Base-by-base conservation (phyloP, 441 rosid genomes). In the Metrosideros polymorpha region DNA sequence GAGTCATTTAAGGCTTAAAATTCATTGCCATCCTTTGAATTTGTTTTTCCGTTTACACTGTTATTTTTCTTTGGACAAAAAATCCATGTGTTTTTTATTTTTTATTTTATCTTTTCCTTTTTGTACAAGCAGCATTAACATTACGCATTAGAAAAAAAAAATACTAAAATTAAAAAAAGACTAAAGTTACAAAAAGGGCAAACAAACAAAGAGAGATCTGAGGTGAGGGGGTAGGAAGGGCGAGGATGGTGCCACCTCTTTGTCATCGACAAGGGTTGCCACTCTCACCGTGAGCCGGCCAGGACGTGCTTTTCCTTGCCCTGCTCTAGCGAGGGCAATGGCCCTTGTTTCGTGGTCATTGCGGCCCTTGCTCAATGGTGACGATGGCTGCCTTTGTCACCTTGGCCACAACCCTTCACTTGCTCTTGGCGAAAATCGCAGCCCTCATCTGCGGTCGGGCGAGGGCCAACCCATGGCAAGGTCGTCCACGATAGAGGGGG, bases 401-500 rank as follows among this genome's bases (percentile, higher is more conserved):
- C 47, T 7, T 45, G 47, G 47, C 47, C 47, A 45, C 47, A 9
- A 45, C 47, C 47, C 47, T 10, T 45, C 10, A 45, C 47, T 45
- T 45, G 47, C 47, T 45, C 47, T 7, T 45, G 47, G 29, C 7
- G 0, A 55, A 29, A 25, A 4, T 25, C 1, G 3, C 10, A 55
- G 59, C 59, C 14, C n/a, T 1, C 7, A 1, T 1, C 8, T 24
- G 9, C 9, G 57, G 57, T 12, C 0, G 12, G 10, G 29, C 12
- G 14, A 55, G 6, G 14, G 59, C 29, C 59, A 25, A 55, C 14
- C 29, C 29, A 0, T 0, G 1, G 9, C 59, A 4, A 25, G 29
- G 14, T 6, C 4, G 59, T 12, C 0, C 0, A 5, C 1, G 25
- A 55, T 9, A 25, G 59, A 55, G 13, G 7, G 4, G 6, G 6